Evolutionary conservation across 306 rosid genomes (phyloP).

Genomic region (Ormosia emarginata): DNA sequence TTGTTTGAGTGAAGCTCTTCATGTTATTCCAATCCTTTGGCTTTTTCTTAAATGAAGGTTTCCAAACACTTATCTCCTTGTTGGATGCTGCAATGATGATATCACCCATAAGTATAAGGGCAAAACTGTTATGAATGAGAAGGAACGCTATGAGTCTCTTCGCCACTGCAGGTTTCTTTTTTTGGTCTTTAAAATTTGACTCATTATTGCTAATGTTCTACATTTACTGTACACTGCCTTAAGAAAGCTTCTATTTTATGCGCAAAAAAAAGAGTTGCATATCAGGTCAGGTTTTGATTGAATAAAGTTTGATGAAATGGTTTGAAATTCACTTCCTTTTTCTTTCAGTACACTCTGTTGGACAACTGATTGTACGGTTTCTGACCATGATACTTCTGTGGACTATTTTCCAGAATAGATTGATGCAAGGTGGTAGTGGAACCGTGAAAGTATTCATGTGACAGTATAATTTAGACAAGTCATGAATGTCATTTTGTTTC

Average conservation of each 20-base stretch:
- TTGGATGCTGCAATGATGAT: conserved; percentile 94
- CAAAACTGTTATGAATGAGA: conserved; percentile 87
- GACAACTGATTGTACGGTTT: neutral
- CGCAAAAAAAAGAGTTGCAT: neutral
- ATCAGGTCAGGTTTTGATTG: neutral
- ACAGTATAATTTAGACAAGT: neutral
- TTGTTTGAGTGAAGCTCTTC: neutral
- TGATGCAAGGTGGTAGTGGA: neutral
- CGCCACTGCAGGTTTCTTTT: conserved; percentile 86
- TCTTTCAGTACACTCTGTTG: neutral
- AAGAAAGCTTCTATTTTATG: neutral
- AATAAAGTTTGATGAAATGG: neutral
- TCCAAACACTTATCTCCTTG: conserved; percentile 83
- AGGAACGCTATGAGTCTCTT: conserved; percentile 92
- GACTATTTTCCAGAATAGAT: neutral
- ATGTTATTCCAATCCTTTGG: neutral
- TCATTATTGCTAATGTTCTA: neutral
- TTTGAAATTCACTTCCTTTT: neutral
- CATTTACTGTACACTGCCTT: neutral
- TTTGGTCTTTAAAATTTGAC: neutral
- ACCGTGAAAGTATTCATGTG: neutral
- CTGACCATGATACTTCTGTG: neutral
- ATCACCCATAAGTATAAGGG: conserved; percentile 81
- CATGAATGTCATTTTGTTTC: conserved; percentile 4
- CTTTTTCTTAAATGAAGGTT: conserved; percentile 54